Conservation (phyloP, 179 eudicot species). For the Amaranthus tricolor region DNA sequence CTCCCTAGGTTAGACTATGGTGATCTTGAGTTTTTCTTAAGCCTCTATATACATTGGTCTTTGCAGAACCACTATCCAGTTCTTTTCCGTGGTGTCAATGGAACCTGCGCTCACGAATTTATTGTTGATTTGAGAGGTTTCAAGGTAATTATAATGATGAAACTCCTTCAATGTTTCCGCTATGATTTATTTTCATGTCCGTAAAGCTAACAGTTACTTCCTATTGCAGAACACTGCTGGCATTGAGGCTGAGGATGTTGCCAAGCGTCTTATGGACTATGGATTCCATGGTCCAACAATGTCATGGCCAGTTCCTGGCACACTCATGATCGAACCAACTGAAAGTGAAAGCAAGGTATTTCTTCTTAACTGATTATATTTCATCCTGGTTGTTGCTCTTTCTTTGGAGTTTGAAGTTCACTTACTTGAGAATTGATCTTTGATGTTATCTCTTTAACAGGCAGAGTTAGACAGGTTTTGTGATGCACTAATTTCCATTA, state of each 20-base stretch:
- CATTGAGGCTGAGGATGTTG: constrained; percentile 94
- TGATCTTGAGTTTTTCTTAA: constrained; percentile 15
- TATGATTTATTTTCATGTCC: constrained; percentile 4
- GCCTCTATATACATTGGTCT: neutral
- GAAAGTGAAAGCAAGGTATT: constrained; percentile 99
- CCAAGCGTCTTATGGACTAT: constrained; percentile 94
- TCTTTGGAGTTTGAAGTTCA: neutral
- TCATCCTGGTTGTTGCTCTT: neutral
- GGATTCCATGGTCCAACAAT: constrained; percentile 99
- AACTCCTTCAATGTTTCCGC: neutral
- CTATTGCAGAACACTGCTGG: constrained; percentile 79
- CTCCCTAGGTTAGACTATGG: too few relatives aligned
- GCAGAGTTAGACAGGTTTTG: constrained; percentile 94
- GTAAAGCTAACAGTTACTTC: constrained; percentile 15
- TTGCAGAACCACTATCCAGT: constrained; percentile 71
- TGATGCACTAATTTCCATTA: constrained; percentile 88
- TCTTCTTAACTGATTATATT: neutral
- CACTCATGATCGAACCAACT: constrained; percentile 98
- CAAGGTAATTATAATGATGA: constrained; percentile 46
- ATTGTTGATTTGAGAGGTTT: constrained; percentile 86
- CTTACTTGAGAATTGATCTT: constrained; percentile 1
- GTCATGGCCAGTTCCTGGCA: constrained; percentile 99
- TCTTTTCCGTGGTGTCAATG: constrained; percentile 98
- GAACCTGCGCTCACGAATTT: constrained; percentile 94
- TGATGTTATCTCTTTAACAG: constrained; percentile 39